These are phyloP conservation scores for Talaromyces amestolkiae DNA, from an alignment of 2,329 filamentous ascomycete genomes.

Conservation along the genomic window DNA sequence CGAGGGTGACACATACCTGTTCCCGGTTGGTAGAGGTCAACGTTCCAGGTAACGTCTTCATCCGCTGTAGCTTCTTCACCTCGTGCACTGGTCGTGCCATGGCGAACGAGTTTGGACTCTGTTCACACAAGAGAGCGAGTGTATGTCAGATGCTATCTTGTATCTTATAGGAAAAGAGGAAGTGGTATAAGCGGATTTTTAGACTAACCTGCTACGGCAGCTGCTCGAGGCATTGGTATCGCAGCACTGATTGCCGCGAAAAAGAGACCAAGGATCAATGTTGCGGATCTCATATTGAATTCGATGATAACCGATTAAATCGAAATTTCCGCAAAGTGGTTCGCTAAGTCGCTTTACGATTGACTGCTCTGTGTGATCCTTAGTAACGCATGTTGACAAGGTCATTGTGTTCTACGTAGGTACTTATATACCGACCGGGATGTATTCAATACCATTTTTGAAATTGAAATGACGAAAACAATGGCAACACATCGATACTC, in stretches of 20 bases:
- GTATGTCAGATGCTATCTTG: not conserved
- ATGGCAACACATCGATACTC: not conserved
- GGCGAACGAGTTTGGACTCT: not conserved
- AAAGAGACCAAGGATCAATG: not conserved
- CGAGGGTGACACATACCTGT: not conserved
- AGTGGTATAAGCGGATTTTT: not conserved
- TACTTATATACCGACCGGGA: no score
- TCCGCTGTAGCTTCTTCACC: not conserved
- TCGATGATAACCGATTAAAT: not conserved
- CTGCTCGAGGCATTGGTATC: not conserved
- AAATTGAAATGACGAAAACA: not conserved
- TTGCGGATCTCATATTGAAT: not conserved
- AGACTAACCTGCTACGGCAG: not conserved
- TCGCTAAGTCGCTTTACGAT: not conserved
- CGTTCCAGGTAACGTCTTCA: constrained; percentile 2
- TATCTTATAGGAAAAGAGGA: not conserved
- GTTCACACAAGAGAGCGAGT: not conserved
- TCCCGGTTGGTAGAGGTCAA: not conserved
- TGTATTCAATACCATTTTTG: not conserved
- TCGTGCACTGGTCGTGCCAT: not conserved
- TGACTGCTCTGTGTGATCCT: not conserved
- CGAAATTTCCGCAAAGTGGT: not conserved
- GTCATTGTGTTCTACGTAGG: not conserved
- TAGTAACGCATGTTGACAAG: not conserved
- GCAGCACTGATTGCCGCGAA: not conserved